phyloP scores from a whole-genome alignment of 768 basidiomycete species.

The Russula virescens region DNA sequence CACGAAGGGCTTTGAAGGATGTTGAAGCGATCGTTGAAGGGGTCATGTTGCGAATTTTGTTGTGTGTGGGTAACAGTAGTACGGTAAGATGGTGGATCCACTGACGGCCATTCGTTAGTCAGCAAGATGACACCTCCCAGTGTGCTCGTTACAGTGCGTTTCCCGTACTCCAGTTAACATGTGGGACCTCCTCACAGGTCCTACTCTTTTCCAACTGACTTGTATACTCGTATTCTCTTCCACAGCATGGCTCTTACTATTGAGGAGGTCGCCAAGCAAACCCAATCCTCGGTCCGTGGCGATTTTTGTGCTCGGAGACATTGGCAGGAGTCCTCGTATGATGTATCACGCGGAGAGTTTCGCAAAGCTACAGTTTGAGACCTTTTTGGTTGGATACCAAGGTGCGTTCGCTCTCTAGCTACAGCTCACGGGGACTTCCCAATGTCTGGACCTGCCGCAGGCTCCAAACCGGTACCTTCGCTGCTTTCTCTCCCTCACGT shows the following conservation, averaged over 20 bases:
- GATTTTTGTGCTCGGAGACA: constrained; percentile 90
- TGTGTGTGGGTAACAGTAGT: too few relatives aligned
- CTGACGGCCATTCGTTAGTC: constrained; percentile 1
- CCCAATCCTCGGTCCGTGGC: constrained; percentile 63
- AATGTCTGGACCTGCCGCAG: constrained; percentile 35
- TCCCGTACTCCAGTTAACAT: not conserved
- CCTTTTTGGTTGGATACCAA: constrained; percentile 78
- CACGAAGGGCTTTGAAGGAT: not conserved
- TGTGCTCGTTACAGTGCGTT: too few relatives aligned
- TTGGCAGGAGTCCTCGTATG: constrained; percentile 95
- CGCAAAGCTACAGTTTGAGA: constrained; percentile 69
- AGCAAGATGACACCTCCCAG: not conserved
- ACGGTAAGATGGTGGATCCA: too few relatives aligned
- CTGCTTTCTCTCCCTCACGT: constrained; percentile 62
- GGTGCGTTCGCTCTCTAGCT: constrained; percentile 42
- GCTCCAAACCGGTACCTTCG: constrained; percentile 69
- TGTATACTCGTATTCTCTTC: not conserved
- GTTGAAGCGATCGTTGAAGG: not conserved
- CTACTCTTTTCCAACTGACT: not conserved
- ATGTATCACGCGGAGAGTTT: constrained; percentile 98
- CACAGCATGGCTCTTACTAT: constrained; percentile 10
- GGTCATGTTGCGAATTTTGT: not conserved
- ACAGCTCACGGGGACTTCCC: not conserved
- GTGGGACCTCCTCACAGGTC: not conserved
- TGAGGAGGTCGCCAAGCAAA: not conserved